Evolutionary conservation across 2,329 filamentous ascomycete genomes (phyloP), one percentile per base, ranked within the genome.

Genomic region (Scleromitrula shiraiana): DNA sequence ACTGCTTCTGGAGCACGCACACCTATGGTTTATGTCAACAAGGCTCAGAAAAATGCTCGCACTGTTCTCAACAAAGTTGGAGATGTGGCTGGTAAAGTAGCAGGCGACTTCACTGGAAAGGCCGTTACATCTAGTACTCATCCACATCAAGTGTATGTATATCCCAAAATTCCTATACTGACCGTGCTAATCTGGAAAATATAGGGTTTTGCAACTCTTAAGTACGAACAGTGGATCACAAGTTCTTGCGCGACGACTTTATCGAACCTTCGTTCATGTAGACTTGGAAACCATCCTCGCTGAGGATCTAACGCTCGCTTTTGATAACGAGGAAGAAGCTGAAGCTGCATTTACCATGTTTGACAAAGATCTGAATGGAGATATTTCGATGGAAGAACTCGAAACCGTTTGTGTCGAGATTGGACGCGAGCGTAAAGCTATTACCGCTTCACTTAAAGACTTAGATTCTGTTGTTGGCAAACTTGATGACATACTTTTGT

Each of bases 321-420:
- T 95, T 58, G 77, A 84, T 8, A 85, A 83, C 20, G 76, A 83
- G 15, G 90, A 96, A 12, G 91, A 96, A 62, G 88, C 89, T 0
- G 85, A 93, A 46, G 85, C 85, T 2, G 90, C 90, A 0, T 96
- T 97, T 60, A 74, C 75, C 57, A 90, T 96, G 73, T 96, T 96
- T 57, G 91, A 97, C 68, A 94, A 93, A 63, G 91, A 97, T 60
- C 80, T 96, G 70, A 97, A 97, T 55, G 91, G 90, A 4, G 91
- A 97, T 61, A 95, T 96, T 41, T 94, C 87, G 0, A 89, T 95
- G 78, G 88, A 95, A 60, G 91, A 96, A 64, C 77, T 97, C 19
- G 90, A 96, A 65, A 81, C 87, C 19, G 89, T 94, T 20, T 95
- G 88, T 67, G 90, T 95, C 43, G 91, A 97, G 62, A 93, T 96